These are phyloP conservation scores for Penicillium maclennaniae DNA, from an alignment of 495 filamentous ascomycete genomes.

Conservation along the genomic window DNA sequence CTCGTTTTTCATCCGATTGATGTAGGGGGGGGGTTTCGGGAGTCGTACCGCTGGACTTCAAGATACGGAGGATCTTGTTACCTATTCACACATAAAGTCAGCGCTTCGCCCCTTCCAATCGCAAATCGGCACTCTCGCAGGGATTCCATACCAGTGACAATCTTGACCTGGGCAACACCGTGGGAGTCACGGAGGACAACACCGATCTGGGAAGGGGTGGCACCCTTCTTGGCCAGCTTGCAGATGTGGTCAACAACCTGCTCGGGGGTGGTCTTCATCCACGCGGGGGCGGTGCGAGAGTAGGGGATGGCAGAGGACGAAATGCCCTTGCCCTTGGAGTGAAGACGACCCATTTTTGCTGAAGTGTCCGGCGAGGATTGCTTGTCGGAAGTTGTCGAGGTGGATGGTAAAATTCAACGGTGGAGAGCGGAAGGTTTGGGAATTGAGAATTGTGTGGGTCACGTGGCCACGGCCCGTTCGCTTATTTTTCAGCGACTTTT, in stretches of 20 bases:
- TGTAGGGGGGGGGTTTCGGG: constrained; percentile 15
- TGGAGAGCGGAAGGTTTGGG: constrained; percentile 4
- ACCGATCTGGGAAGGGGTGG: constrained; percentile 97
- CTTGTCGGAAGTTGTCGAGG: constrained; percentile 40
- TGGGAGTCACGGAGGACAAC: constrained; percentile 95
- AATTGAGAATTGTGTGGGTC: constrained; percentile 21
- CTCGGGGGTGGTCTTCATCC: constrained; percentile 87
- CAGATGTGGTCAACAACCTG: constrained; percentile 98
- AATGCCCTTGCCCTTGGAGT: constrained; percentile 99
- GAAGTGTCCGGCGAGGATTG: constrained; percentile 26
- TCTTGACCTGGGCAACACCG: constrained; percentile 93
- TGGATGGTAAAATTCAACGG: constrained; percentile 23
- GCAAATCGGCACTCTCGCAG: neutral
- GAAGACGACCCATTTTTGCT: constrained; percentile 87
- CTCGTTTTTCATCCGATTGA: constrained; percentile 27
- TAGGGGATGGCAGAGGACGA: constrained; percentile 91
- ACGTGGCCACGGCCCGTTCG: constrained; percentile 18
- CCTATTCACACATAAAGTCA: constrained; percentile 48
- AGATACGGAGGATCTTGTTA: constrained; percentile 99
- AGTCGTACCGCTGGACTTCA: constrained; percentile 86
- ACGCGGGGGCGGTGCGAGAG: constrained; percentile 84
- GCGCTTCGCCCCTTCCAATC: constrained; percentile 5
- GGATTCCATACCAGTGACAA: constrained; percentile 78
- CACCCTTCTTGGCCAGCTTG: constrained; percentile 96
- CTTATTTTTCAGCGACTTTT: constrained; percentile 19